A percentile compares a stretch with the other conserved stretches of the same genome.
These are phyloP conservation scores for Penicillium aurantiogriseum DNA, from an alignment of 2,329 filamentous ascomycete species.

Conservation along the genomic window DNA sequence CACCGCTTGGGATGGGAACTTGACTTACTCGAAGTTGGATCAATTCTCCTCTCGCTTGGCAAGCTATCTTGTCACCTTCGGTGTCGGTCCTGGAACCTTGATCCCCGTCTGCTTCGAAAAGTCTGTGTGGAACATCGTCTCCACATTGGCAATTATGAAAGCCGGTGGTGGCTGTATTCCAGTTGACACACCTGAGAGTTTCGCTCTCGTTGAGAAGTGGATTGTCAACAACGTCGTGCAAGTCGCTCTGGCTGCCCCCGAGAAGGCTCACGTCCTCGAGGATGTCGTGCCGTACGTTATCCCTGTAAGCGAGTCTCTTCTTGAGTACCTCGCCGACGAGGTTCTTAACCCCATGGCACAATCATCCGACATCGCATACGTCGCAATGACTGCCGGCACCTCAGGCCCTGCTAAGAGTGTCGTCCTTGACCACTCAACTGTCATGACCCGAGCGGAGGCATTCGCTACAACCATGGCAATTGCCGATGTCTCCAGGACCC, in stretches of 20 bases:
- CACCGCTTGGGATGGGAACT: conserved; percentile 32
- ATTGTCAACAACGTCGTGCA: conserved; percentile 41
- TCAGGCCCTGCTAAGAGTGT: conserved; percentile 35
- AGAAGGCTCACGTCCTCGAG: conserved; percentile 41
- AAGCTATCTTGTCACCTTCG: conserved; percentile 29
- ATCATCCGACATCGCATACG: conserved; percentile 29
- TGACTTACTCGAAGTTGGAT: conserved; percentile 37
- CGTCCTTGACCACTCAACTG: conserved; percentile 37
- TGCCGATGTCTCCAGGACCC: conserved; percentile 25
- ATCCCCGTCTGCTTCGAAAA: conserved; percentile 31
- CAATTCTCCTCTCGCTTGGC: conserved; percentile 35
- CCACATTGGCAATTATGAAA: conserved; percentile 32
- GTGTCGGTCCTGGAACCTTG: conserved; percentile 27
- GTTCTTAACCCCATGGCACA: conserved; percentile 1
- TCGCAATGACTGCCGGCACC: conserved; percentile 37
- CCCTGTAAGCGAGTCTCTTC: conserved; percentile 32
- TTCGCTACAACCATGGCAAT: conserved; percentile 29
- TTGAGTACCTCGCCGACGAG: conserved; percentile 33
- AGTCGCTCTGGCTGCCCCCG: conserved; percentile 41
- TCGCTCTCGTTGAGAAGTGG: conserved; percentile 38
- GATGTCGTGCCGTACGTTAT: conserved; percentile 43
- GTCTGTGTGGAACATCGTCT: conserved; percentile 31
- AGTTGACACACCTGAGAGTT: conserved; percentile 35
- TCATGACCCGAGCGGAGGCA: conserved; percentile 31
- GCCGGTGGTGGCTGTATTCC: conserved; percentile 35